Base-by-base conservation (phyloP, 179 eudicot species). In the Beta lomatogona region DNA sequence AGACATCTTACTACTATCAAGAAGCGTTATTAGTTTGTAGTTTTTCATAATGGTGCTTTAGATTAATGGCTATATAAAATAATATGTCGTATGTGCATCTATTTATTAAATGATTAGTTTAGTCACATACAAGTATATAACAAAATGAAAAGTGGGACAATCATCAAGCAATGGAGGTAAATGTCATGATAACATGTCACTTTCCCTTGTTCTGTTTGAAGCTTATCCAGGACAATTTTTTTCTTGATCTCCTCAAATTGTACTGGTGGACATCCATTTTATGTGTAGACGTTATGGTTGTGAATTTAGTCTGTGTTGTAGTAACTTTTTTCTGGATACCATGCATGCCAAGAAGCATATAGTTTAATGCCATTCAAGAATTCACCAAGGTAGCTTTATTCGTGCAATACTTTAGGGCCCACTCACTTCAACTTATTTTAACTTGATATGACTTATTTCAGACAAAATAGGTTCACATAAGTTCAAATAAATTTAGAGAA, bases 191-290 rank as follows among this genome's bases (percentile, higher is more conserved):
- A 18, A 45, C 10, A 19, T 22, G 44, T 22, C 58, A 12, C 4
- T 18, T 57, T 74, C 63, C 11, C 41, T 31, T 74, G 45, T 55
- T 74, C 19, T 31, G n/a, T 57, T 75, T 58, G 52, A 75, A 75
- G 77, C 46, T 58, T n/a, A 55, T 9, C 25, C 41, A 60, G 41
- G 14, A 58, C 22, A 52, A 6, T 77, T 22, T 13, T 64, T 31
- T 50, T 28, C 0, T 9, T 15, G 15, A 9, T 4, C 21, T 52
- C 4, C 15, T 54, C 15, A 58, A 4, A 22, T 0, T 65, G n/a
- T 50, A 36, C 41, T 36, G 41, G 41, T 36, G 41, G 2, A 36
- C 41, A 36, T 1, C 41, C 41, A 36, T 36, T 36, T 1, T 1
- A 36, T 36, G 41, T n/a, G n/a, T n/a, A n/a, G n/a, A n/a, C n/a